A percentile compares a stretch with the other conserved stretches of the same genome.
Conservation (phyloP, 192 early-diverging fungal genomes). For the Spinellus fusiger region DNA sequence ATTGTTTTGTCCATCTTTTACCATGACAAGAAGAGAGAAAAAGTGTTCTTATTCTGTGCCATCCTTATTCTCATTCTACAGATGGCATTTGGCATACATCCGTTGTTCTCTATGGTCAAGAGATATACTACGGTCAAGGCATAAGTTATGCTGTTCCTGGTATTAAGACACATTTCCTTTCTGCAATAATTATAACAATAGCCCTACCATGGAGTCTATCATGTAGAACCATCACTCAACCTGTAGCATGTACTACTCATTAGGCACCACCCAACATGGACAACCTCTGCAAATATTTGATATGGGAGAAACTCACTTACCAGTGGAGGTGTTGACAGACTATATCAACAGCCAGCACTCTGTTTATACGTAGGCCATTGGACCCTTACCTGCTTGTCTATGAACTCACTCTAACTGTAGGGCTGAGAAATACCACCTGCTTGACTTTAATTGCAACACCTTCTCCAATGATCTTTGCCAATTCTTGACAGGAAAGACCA, state of each 20-base stretch:
- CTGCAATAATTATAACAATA: no score
- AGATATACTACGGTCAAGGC: constrained; percentile 78
- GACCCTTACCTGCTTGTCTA: no score
- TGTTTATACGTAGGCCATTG: constrained; percentile 36
- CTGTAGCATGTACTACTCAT: background rate
- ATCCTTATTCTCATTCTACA: background rate
- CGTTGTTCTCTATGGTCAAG: constrained; percentile 68
- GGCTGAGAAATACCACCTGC: constrained; percentile 74
- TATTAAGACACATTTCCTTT: no score
- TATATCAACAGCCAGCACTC: constrained; percentile 59
- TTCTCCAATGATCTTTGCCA: constrained; percentile 74
- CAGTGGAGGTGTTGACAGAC: constrained; percentile 62
- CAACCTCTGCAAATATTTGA: constrained; percentile 56
- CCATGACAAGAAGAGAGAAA: background rate
- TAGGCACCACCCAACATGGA: constrained; percentile 56
- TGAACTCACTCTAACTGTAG: constrained; percentile 4
- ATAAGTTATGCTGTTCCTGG: constrained; percentile 43
- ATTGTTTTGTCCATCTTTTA: background rate
- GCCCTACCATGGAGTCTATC: no score
- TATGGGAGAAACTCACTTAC: constrained; percentile 76
- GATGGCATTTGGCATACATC: constrained; percentile 74
- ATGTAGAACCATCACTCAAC: no score
- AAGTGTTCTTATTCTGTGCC: background rate
- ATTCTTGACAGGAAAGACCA: constrained; percentile 69
- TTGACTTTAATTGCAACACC: constrained; percentile 86